Percentiles rank a stretch among this genome's conserved stretches.
Evolutionary conservation across 768 basidiomycete species (phyloP).

Genomic region (Infundibulicybe gibba): DNA sequence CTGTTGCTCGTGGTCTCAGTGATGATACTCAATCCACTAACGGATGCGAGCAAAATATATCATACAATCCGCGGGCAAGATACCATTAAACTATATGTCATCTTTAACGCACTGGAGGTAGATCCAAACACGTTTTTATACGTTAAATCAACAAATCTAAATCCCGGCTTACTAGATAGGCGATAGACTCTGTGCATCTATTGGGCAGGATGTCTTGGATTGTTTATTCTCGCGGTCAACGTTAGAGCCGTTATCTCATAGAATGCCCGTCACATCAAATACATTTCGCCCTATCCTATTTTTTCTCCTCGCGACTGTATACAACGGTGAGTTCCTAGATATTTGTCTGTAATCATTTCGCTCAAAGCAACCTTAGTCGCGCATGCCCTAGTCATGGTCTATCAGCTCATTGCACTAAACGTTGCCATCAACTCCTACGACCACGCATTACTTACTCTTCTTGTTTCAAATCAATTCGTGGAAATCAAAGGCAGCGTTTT

Average conservation of each 20-base stretch:
- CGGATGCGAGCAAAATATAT: slow-evolving; percentile 97
- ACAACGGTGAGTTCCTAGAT: slow-evolving; percentile 61
- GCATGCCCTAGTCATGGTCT: slow-evolving; percentile 93
- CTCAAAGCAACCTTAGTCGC: slow-evolving; percentile 47
- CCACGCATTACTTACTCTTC: slow-evolving; percentile 87
- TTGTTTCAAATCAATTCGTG: slow-evolving; percentile 98
- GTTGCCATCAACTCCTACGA: slow-evolving; percentile 99
- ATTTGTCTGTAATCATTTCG: background rate
- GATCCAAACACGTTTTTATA: slow-evolving; percentile 15
- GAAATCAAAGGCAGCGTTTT: slow-evolving; percentile 99
- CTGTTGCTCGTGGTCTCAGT: slow-evolving; percentile 75
- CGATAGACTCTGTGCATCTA: slow-evolving; percentile 90
- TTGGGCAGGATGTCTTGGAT: slow-evolving; percentile 96
- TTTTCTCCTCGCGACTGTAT: slow-evolving; percentile 77
- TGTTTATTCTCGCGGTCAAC: slow-evolving; percentile 94
- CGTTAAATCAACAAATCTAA: background rate
- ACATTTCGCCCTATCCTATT: slow-evolving; percentile 81
- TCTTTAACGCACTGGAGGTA: slow-evolving; percentile 98
- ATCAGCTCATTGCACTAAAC: slow-evolving; percentile 91
- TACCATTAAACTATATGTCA: slow-evolving; percentile 97
- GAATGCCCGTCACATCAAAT: slow-evolving; percentile 54
- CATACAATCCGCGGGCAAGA: slow-evolving; percentile 97
- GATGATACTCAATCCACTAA: slow-evolving; percentile 71
- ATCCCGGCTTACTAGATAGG: slow-evolving; percentile 61
- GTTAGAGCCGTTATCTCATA: slow-evolving; percentile 65